Evolutionary conservation across 129 eudicot genomes (phyloP), one percentile per base, ranked within the genome.

Genomic region (Flaveria trinervia): DNA sequence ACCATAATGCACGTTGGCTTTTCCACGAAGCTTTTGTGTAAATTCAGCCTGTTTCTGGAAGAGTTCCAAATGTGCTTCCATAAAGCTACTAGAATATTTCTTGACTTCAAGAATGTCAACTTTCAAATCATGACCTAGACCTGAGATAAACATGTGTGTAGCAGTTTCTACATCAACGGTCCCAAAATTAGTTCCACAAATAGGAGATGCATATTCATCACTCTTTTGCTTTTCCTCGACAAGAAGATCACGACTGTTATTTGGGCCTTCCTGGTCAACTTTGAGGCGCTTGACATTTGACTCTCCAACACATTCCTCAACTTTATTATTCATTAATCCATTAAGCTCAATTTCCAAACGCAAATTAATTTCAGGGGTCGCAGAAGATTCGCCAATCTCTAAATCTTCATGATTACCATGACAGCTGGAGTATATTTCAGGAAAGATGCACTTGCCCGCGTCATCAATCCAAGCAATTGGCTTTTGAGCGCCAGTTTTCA

Each of bases 381-480:
- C 46, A 20, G 84, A 67, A 56, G 80, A 74, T 66, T 80, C 84
- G 2, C 71, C 80, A 46, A 74, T 8, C 33, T 80, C 84, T 59
- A 80, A 9, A 66, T 75, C 80, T 67, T 66, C 88, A 77, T 84
- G 72, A 39, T 23, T 49, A 15, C 85, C 85, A 23, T 86, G 88
- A 76, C 80, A 68, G 57, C 80, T 80, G 28, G 86, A 23, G 43
- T 74, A 69, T 1, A 73, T 36, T 76, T 94, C 97, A 7, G 97
- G 98, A 56, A 94, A 89, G 51, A 91, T 83, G 48, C 97, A 91
- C 16, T 67, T 80, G 23, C 88, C 96, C 3, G 61, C 66, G 26
- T 89, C 96, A 77, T 94, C 98, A 77, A 94, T 94, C 98, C 98
- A 94, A 22, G 97, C 97, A 65, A 94, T 91, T n/a, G 98, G 96